A percentile compares a stretch with the other conserved stretches of the same genome.
These are phyloP conservation scores for Candida cerambycidarum DNA, from an alignment of 805 yeast species.

Conservation along the genomic window DNA sequence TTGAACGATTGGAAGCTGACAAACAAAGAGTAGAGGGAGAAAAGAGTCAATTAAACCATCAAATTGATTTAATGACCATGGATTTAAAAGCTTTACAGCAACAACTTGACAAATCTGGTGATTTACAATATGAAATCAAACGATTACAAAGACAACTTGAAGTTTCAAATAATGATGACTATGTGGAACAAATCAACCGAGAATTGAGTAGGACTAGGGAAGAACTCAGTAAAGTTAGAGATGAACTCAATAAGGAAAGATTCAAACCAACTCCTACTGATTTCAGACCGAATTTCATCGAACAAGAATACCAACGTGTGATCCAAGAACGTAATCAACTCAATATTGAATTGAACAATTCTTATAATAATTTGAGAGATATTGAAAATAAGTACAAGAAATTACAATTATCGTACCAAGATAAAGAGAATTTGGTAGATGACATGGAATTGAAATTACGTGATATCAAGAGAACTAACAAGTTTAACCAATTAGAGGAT, in stretches of 20 bases:
- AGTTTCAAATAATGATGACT: conserved; percentile 7
- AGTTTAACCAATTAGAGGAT: conserved; percentile 21
- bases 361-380: conserved; percentile 36
- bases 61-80: conserved; percentile 35
- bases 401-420: conserved; percentile 22
- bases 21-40: background rate
- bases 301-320: conserved; percentile 15
- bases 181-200: conserved; percentile 8
- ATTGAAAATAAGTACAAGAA: conserved; percentile 15
- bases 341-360: conserved; percentile 25
- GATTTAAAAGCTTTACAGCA: conserved; percentile 36
- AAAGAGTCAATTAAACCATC: conserved; percentile 12
- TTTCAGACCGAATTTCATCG: conserved; percentile 1
- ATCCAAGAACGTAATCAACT: conserved; percentile 16
- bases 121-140: conserved; percentile 12
- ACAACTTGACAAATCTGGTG: conserved; percentile 29
- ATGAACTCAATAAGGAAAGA: conserved; percentile 10
- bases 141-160: conserved; percentile 15
- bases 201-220: conserved; percentile 5
- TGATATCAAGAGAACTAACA: conserved; percentile 25
- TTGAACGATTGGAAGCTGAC: conserved; percentile 16
- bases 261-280: background rate
- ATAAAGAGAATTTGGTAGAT: conserved; percentile 37
- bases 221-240: conserved; percentile 4
- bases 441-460: conserved; percentile 33